A percentile compares a stretch with the other conserved stretches of the same genome.
These are phyloP conservation scores for Gossypium arboreum DNA, from an alignment of 345 rosid species.

Conservation along the genomic window DNA sequence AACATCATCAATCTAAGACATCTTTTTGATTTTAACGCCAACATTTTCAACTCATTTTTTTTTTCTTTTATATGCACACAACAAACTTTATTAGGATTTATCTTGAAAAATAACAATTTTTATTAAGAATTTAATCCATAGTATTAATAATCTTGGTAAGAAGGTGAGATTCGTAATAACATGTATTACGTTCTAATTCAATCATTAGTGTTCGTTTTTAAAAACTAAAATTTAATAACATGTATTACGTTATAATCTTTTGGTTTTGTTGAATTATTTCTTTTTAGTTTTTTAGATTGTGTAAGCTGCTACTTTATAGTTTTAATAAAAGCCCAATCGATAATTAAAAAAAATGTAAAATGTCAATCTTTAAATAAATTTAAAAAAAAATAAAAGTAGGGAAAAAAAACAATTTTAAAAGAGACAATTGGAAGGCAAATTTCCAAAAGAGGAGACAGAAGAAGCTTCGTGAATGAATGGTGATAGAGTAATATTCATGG, in stretches of 20 bases:
- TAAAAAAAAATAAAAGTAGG: background rate
- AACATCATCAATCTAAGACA: background rate
- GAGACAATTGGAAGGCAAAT: background rate
- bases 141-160: background rate
- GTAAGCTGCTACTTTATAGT: too few species aligned
- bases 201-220: background rate
- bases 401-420: background rate
- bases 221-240: too few species aligned
- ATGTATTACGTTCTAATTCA: background rate
- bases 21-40: background rate
- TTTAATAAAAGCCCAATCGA: too few species aligned
- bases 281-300: too few species aligned
- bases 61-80: background rate
- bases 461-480: background rate
- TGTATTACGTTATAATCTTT: too few species aligned
- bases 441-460: slow-evolving; percentile 25
- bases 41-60: background rate
- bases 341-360: too few species aligned
- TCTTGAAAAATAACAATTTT: background rate
- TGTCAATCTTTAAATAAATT: background rate
- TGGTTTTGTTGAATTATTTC: too few species aligned
- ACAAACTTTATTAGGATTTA: background rate
- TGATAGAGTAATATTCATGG: background rate
- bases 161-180: background rate
- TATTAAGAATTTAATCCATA: background rate